Conservation (phyloP, 2,329 filamentous ascomycete genomes). For the Chaetomiaceae sp. region DNA sequence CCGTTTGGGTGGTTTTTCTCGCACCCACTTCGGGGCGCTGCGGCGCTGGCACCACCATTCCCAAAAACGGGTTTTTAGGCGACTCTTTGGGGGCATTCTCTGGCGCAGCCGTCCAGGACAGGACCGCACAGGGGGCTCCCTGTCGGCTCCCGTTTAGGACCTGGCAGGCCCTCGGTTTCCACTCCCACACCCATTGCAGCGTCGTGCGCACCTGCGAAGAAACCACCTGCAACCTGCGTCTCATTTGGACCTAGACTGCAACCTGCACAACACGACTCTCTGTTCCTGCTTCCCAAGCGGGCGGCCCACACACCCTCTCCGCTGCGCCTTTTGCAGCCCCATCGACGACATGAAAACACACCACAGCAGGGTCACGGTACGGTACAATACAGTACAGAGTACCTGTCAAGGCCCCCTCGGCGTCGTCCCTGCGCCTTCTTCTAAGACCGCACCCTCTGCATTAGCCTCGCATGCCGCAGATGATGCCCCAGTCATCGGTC, state of each 20-base stretch:
- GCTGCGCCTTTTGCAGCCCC: conserved; percentile 21
- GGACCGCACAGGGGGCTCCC: conserved; percentile 5
- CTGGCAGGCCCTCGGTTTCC: background rate
- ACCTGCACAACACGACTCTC: conserved; percentile 6
- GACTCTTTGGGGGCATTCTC: conserved; percentile 4
- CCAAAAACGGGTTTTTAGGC: conserved; percentile 1
- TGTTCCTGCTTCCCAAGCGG: conserved; percentile 20
- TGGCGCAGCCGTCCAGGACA: conserved; percentile 7
- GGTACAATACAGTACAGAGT: conserved; percentile 10
- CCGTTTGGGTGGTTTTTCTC: conserved; percentile 9
- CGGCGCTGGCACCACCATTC: conserved; percentile 6
- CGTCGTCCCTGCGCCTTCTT: conserved; percentile 25
- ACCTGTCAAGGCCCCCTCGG: conserved; percentile 9
- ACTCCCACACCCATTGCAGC: background rate
- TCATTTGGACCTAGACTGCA: background rate
- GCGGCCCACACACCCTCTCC: conserved; percentile 12
- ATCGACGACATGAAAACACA: background rate
- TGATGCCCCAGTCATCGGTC: conserved; percentile 23
- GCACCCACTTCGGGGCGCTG: conserved; percentile 4
- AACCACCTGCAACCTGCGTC: conserved; percentile 6
- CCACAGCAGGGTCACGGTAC: conserved; percentile 8
- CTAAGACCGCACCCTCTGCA: conserved; percentile 21
- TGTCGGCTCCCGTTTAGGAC: conserved; percentile 8
- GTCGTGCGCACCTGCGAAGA: conserved; percentile 21
- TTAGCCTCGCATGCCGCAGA: conserved; percentile 26